phyloP scores from a whole-genome alignment of 495 filamentous ascomycete genomes.

The Xeromyces bisporus region DNA sequence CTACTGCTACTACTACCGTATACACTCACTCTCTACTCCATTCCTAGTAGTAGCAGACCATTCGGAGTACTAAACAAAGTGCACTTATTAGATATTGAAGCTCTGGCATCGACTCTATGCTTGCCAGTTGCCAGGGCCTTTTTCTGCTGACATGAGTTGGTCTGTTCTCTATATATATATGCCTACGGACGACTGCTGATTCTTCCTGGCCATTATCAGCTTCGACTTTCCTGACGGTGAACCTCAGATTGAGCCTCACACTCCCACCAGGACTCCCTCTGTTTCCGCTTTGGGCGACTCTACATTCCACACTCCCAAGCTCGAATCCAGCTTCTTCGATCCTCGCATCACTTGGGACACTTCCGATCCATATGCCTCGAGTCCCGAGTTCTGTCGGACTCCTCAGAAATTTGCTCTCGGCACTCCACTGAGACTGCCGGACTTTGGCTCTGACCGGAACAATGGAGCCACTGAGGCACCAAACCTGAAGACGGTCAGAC shows the following conservation, averaged over 20 bases:
- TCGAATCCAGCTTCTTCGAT: conserved; percentile 36
- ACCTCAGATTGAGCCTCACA: conserved; percentile 65
- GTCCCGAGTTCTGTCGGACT: conserved; percentile 34
- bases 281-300: conserved; percentile 43
- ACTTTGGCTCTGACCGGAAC: conserved; percentile 11
- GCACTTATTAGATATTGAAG: no score
- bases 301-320: conserved; percentile 51
- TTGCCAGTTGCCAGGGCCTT: no score
- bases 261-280: conserved; percentile 57
- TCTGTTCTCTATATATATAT: conserved; percentile 1
- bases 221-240: conserved; percentile 65
- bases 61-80: no score
- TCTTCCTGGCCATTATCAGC: conserved; percentile 34
- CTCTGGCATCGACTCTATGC: no score
- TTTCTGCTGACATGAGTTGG: conserved; percentile 1
- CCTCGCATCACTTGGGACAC: conserved; percentile 36
- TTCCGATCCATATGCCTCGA: conserved; percentile 36
- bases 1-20: no score
- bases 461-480: conserved; percentile 25
- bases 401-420: conserved; percentile 26
- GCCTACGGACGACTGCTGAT: conserved; percentile 10
- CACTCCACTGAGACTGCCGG: conserved; percentile 11
- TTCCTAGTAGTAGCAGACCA: no score
- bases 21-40: no score
- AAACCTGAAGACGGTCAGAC: conserved; percentile 36